phyloP scores from a whole-genome alignment of 306 rosid species.

The Prosopis cineraria region DNA sequence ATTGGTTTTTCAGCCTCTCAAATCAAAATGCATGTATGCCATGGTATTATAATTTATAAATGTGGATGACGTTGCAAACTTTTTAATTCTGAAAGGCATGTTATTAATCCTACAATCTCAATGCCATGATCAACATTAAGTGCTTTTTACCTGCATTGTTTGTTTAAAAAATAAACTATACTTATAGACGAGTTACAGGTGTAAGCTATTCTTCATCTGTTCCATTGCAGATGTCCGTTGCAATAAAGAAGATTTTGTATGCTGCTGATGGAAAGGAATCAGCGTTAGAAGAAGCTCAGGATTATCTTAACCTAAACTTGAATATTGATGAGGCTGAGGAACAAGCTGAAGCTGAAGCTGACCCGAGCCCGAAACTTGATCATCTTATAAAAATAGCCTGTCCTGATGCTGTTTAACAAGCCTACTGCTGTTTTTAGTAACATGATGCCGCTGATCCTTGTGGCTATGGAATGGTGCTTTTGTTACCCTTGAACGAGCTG shows the following conservation, averaged over 20 bases:
- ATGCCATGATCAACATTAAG: background rate
- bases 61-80: background rate
- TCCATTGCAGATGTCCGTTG: constrained; percentile 70
- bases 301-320: constrained; percentile 50
- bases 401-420: constrained; percentile 32
- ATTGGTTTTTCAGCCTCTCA: background rate
- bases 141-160: background rate
- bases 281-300: constrained; percentile 86
- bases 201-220: background rate
- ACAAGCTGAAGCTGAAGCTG: constrained; percentile 19
- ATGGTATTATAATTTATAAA: background rate
- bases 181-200: background rate
- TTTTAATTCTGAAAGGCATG: background rate
- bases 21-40: background rate
- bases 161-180: constrained; percentile 16
- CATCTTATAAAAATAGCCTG: constrained; percentile 22
- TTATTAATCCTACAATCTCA: constrained; percentile 11
- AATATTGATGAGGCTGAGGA: constrained; percentile 38
- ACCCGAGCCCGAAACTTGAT: constrained; percentile 42
- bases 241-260: constrained; percentile 85
- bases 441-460: constrained; percentile 28
- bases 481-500: constrained; percentile 28
- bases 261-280: constrained; percentile 92
- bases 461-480: constrained; percentile 35
- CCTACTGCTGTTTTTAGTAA: constrained; percentile 22